Evolutionary conservation across 495 filamentous ascomycete species (phyloP).

Genomic region (Melanomma pulvis-pyrius): DNA sequence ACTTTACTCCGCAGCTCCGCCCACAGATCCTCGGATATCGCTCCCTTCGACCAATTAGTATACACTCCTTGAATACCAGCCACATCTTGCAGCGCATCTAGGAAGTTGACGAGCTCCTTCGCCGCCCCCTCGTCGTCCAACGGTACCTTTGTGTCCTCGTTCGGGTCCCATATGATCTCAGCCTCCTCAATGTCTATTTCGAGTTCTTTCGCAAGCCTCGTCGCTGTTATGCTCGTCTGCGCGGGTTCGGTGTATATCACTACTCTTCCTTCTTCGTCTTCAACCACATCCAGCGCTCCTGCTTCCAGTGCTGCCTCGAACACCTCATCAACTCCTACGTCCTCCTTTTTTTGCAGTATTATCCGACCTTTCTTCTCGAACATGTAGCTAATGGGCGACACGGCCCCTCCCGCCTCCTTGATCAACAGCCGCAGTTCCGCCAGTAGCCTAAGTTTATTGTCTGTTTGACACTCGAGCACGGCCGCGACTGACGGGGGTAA

Average conservation of each 20-base stretch:
- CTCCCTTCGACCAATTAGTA: constrained; percentile 37
- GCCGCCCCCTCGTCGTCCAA: constrained; percentile 50
- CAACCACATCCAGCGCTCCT: constrained; percentile 78
- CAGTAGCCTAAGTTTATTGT: constrained; percentile 72
- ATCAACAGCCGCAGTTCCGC: constrained; percentile 69
- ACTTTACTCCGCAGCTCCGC: constrained; percentile 39
- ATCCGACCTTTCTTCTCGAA: constrained; percentile 79
- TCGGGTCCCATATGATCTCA: constrained; percentile 85
- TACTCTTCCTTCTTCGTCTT: constrained; percentile 69
- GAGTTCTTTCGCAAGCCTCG: constrained; percentile 60
- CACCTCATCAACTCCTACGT: constrained; percentile 67
- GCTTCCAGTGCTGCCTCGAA: constrained; percentile 85
- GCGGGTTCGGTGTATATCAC: constrained; percentile 75
- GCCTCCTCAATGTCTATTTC: constrained; percentile 66
- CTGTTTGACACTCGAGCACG: constrained; percentile 82
- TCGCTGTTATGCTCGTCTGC: constrained; percentile 65
- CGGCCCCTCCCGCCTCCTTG: constrained; percentile 67
- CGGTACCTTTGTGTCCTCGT: constrained; percentile 71
- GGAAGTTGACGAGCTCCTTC: constrained; percentile 55
- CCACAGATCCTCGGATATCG: constrained; percentile 36
- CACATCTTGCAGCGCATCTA: constrained; percentile 54
- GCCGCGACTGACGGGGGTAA: constrained; percentile 75
- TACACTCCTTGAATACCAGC: constrained; percentile 46
- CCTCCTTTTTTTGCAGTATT: constrained; percentile 65
- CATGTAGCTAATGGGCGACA: constrained; percentile 75